Evolutionary conservation across 2,329 filamentous ascomycete species (phyloP).

Genomic region (Diaporthe sp.): DNA sequence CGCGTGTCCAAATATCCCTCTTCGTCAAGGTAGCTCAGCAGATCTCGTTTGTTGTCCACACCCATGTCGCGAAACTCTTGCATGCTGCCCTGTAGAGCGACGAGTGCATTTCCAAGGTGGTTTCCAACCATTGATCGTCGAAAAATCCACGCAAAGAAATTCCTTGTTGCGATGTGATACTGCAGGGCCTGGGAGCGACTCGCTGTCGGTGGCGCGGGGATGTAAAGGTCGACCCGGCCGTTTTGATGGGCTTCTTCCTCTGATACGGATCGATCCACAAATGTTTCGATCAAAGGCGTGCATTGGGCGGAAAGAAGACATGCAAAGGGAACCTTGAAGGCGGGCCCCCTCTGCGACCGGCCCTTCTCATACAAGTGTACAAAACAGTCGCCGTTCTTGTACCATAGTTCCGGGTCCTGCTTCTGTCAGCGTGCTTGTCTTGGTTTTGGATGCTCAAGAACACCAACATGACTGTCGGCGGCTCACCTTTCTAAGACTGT

Average conservation of each 20-base stretch:
- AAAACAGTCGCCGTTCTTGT: conserved; percentile 75
- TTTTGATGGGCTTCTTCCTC: conserved; percentile 40
- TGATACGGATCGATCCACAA: conserved; percentile 54
- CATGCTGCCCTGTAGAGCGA: conserved; percentile 76
- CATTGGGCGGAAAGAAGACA: conserved; percentile 71
- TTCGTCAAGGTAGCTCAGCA: conserved; percentile 75
- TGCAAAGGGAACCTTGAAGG: conserved; percentile 75
- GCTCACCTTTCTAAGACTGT: conserved; percentile 62
- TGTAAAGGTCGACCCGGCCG: conserved; percentile 71
- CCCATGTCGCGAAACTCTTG: conserved; percentile 68
- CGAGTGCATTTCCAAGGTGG: conserved; percentile 74
- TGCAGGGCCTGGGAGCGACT: conserved; percentile 68
- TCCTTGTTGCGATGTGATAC: conserved; percentile 79
- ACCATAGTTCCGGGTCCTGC: conserved; percentile 81
- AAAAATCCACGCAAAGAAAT: conserved; percentile 81
- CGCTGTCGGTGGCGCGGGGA: conserved; percentile 72
- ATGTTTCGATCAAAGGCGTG: conserved; percentile 69
- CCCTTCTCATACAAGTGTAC: conserved; percentile 78
- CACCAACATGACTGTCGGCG: background rate
- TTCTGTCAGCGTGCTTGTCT: background rate
- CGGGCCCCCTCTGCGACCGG: conserved; percentile 74
- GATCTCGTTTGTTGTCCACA: conserved; percentile 70
- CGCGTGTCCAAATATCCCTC: conserved; percentile 79
- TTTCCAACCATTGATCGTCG: conserved; percentile 76
- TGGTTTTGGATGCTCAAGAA: background rate